Conservation (phyloP, 2,329 filamentous ascomycete species). For the Xylariaceae sp. region DNA sequence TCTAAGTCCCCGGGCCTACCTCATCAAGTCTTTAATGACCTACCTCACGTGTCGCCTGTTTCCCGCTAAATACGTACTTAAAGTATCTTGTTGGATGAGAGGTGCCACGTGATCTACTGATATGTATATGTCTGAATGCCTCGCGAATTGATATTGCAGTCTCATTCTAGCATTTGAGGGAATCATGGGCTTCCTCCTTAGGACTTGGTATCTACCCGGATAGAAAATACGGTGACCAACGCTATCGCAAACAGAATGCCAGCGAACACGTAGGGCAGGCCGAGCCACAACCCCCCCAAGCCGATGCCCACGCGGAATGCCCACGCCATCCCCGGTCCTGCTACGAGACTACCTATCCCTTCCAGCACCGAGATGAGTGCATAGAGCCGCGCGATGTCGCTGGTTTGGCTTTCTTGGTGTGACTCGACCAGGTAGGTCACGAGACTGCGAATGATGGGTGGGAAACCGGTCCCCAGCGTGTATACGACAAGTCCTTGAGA, state of each 20-base stretch:
- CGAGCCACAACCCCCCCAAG: slow-evolving; percentile 1
- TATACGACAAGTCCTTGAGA: slow-evolving; percentile 2
- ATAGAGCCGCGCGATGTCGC: slow-evolving; percentile 4
- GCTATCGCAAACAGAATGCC: slow-evolving; percentile 1
- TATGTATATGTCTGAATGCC: too few relatives aligned
- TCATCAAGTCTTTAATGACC: too few relatives aligned
- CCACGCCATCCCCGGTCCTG: slow-evolving; percentile 4
- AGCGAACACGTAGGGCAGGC: neutral
- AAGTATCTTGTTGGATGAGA: too few relatives aligned
- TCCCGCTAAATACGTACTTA: too few relatives aligned
- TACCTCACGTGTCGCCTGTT: too few relatives aligned
- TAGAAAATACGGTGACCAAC: slow-evolving; percentile 1
- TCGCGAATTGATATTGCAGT: too few relatives aligned
- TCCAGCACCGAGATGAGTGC: slow-evolving; percentile 2
- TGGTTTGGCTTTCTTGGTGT: slow-evolving; percentile 3
- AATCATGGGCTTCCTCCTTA: too few relatives aligned
- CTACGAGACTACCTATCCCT: slow-evolving; percentile 2
- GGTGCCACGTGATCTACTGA: too few relatives aligned
- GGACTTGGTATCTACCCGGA: neutral
- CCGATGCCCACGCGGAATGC: slow-evolving; percentile 1
- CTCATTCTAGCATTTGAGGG: too few relatives aligned
- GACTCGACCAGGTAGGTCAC: slow-evolving; percentile 3
- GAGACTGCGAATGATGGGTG: slow-evolving; percentile 4
- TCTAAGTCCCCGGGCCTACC: too few relatives aligned
- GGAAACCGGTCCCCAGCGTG: slow-evolving; percentile 2